Percentiles rank a stretch among this genome's conserved stretches.
phyloP scores from a whole-genome alignment of 176 grass and related monocot genomes.

The Areca catechu region DNA sequence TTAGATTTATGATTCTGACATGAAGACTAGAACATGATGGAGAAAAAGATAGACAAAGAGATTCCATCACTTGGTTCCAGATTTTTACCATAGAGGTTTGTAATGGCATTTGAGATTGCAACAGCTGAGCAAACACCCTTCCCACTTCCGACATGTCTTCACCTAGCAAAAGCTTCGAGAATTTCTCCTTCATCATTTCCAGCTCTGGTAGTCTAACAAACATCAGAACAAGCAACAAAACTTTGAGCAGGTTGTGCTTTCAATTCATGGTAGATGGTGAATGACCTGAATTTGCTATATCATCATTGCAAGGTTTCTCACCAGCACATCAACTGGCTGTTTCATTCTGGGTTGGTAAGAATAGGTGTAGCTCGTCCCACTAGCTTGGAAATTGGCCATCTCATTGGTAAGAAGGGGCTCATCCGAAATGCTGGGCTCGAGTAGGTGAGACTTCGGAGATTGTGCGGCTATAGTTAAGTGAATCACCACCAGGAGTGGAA shows the following conservation, averaged over 20 bases:
- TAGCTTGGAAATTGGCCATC: conserved; percentile 33
- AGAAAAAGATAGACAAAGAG: too few species aligned
- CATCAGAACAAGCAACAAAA: conserved; percentile 4
- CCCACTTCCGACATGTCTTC: conserved; percentile 92
- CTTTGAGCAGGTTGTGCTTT: not conserved
- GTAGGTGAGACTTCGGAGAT: conserved; percentile 72
- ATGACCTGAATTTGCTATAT: conserved; percentile 13
- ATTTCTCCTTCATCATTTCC: conserved; percentile 92
- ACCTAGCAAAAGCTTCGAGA: conserved; percentile 88
- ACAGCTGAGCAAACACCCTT: conserved; percentile 94
- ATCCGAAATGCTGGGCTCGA: conserved; percentile 52
- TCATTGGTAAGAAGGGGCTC: conserved; percentile 14
- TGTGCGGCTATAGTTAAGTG: conserved; percentile 59
- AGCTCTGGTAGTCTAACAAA: conserved; percentile 37
- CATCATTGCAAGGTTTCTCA: conserved; percentile 41
- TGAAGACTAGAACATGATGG: too few species aligned
- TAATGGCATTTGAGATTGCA: conserved; percentile 95
- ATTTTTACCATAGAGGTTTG: conserved; percentile 82
- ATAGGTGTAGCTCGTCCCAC: conserved; percentile 29
- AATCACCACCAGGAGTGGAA: conserved; percentile 44
- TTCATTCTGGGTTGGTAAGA: conserved; percentile 54
- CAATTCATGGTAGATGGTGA: conserved; percentile 10
- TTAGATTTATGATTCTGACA: too few species aligned
- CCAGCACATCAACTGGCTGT: conserved; percentile 46
- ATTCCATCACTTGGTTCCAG: not conserved